A percentile compares a stretch with the other conserved stretches of the same genome.
Evolutionary conservation across 805 yeast genomes (phyloP).

Genomic region (Isabelozyma pseudorhagii): DNA sequence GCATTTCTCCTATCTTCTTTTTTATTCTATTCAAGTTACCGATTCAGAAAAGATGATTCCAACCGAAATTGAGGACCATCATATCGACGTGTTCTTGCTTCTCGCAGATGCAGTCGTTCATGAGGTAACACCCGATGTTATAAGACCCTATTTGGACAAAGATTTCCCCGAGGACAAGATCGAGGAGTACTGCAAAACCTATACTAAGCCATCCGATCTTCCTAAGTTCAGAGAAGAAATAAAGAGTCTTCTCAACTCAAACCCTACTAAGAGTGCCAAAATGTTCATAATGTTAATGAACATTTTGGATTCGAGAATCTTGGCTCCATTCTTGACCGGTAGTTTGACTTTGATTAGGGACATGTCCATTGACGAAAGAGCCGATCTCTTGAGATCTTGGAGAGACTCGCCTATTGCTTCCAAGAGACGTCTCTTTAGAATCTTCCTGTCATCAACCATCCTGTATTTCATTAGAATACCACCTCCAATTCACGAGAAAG

Average conservation of each 20-base stretch:
- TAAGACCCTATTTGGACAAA: conserved; percentile 21
- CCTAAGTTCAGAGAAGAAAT: conserved; percentile 22
- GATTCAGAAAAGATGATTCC: not conserved
- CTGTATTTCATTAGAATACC: conserved; percentile 24
- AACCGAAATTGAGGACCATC: conserved; percentile 8
- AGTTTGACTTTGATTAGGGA: conserved; percentile 31
- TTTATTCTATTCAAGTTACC: too few species aligned
- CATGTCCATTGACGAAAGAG: conserved; percentile 32
- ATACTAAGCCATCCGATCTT: conserved; percentile 24
- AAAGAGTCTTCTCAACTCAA: conserved; percentile 8
- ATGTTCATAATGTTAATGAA: conserved; percentile 21
- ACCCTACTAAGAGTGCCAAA: conserved; percentile 13
- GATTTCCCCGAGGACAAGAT: conserved; percentile 25
- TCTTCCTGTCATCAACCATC: conserved; percentile 22
- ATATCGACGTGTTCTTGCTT: conserved; percentile 23
- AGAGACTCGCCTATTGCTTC: conserved; percentile 34
- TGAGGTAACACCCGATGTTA: conserved; percentile 24
- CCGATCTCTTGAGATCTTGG: conserved; percentile 34
- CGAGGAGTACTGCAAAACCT: conserved; percentile 24
- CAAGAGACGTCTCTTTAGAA: conserved; percentile 32
- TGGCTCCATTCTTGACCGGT: conserved; percentile 32
- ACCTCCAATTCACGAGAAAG: conserved; percentile 29
- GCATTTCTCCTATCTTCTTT: too few species aligned
- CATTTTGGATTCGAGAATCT: conserved; percentile 26
- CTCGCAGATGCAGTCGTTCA: conserved; percentile 35